Base-by-base conservation (phyloP, 1,284 basidiomycete species). In the Ganoderma resinaceum region DNA sequence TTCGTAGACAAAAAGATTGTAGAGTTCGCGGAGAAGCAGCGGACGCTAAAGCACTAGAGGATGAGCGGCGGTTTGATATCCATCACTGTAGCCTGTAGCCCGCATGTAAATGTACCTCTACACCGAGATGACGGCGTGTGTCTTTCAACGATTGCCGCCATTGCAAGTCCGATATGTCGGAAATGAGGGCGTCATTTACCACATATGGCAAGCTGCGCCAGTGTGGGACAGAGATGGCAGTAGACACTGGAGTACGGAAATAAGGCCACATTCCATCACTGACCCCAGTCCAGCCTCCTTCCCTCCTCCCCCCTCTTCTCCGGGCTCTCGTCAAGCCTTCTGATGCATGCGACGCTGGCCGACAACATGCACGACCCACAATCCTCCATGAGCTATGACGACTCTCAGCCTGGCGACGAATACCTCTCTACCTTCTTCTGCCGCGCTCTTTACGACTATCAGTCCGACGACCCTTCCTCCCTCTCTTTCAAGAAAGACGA, bases 1-100 rank as follows among this genome's bases (percentile, higher is more conserved):
- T 97, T 96, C 79, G 93, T 98, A 3, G 95, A 97, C 80, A 84
- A 89, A 73, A 98, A 98, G 82, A 92, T 97, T 52, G 95, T 98
- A 8, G 93, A 97, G 78, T 92, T 91, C 79, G 96, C 97, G 8
- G 97, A 98, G 84, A 98, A 98, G 83, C 96, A 98, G 82, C 87
- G 96, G 77, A 98, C 96, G n/a, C 82, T 98, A 79, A 98, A 98
- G 82, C 86, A 92, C 74, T 96, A 65, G 38, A 60, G n/a, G 18
- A 12, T 11, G 35, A 20, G 20, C 31, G 58, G 26, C 11, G 57
- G 23, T 12, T 59, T 35, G n/a, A 16, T 35, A 12, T n/a, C 43
- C n/a, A 38, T 42, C 58, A 60, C 35, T 42, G 58, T 60, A 60
- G 58, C 38, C n/a, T 42, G 23, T 60, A 38, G 23, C 23, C 11